Evolutionary conservation across 2,329 filamentous ascomycete genomes (phyloP), one percentile per base, ranked within the genome.

Genomic region (Monosporascus sp.): DNA sequence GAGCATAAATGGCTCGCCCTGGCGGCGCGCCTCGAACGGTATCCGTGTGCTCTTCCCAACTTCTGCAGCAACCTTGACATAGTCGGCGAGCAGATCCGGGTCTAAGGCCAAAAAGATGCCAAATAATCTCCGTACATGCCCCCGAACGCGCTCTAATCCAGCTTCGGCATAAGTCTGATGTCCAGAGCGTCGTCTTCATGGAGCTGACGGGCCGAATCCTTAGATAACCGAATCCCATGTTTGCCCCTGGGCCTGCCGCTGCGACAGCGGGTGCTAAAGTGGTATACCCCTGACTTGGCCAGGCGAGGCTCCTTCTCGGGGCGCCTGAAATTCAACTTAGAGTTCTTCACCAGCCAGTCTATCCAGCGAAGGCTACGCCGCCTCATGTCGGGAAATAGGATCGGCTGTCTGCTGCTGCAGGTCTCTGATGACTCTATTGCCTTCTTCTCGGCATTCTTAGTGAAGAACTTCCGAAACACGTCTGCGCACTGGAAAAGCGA

Each of bases 51-150:
- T 22, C 27, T 53, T 43, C 14, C 20, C 31, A 5, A 53, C 47
- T 19, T 20, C 16, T n/a, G 37, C 3, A 8, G 48, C 48, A 37
- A 44, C 20, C 24, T 44, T 35, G 48, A 44, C 24, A 49, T 20
- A 14, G 27, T 31, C 27, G 27, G 27, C 9, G 27, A 31, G 9
- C 27, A 5, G 31, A 35, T 49, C 43, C 16, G 46, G 35, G 16
- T 58, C 56, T 2, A 59, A 55, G 53, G 5, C 56, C 58, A 41
- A 64, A 57, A 49, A 63, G 58, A 53, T 53, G 51, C 3, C 35
- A 16, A 19, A 55, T 48, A 3, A 52, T 24, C 43, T 50, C 50
- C 2, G 54, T 52, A 31, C 48, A 53, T 7, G 44, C 48, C 2
- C 2, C 51, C 48, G 1, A 51, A 37, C 1, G 51, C 43, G 6